Conservation (phyloP, 495 filamentous ascomycete genomes). For the Xylaria flabelliformis region DNA sequence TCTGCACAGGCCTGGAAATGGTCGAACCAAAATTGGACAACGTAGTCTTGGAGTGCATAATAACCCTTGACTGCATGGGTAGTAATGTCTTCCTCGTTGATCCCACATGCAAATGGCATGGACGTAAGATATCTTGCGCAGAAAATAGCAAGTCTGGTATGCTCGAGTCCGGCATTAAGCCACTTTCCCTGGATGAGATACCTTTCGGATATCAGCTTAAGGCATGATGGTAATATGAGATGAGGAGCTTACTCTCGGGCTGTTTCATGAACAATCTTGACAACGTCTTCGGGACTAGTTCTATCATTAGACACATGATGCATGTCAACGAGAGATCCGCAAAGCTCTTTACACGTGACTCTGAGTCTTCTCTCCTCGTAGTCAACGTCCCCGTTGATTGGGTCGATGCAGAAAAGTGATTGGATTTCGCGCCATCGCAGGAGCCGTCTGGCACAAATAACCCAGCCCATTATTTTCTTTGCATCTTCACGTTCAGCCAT, state of each 20-base stretch:
- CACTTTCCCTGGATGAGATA: background rate
- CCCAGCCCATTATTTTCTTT: conserved; percentile 21
- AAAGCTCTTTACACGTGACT: conserved; percentile 26
- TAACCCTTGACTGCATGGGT: conserved; percentile 13
- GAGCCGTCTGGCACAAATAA: conserved; percentile 23
- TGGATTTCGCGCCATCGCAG: conserved; percentile 28
- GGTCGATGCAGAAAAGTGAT: conserved; percentile 29
- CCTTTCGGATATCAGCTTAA: background rate
- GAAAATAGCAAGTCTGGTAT: conserved; percentile 2
- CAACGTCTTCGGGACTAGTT: background rate
- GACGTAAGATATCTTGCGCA: conserved; percentile 16
- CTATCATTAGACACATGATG: background rate
- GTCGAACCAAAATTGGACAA: conserved; percentile 26
- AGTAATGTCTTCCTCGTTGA: background rate
- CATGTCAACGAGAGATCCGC: conserved; percentile 26
- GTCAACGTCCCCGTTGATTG: conserved; percentile 10
- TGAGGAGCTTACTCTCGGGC: background rate
- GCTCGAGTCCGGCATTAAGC: background rate
- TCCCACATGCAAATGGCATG: background rate
- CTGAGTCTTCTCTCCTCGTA: conserved; percentile 15
- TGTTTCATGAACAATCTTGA: conserved; percentile 21
- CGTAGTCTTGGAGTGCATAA: conserved; percentile 25
- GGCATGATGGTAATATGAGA: too few relatives aligned
- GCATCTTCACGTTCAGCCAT: conserved; percentile 20
- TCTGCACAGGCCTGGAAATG: conserved; percentile 15